Conservation (phyloP, 495 filamentous ascomycete genomes). For the Cudoniella acicularis region DNA sequence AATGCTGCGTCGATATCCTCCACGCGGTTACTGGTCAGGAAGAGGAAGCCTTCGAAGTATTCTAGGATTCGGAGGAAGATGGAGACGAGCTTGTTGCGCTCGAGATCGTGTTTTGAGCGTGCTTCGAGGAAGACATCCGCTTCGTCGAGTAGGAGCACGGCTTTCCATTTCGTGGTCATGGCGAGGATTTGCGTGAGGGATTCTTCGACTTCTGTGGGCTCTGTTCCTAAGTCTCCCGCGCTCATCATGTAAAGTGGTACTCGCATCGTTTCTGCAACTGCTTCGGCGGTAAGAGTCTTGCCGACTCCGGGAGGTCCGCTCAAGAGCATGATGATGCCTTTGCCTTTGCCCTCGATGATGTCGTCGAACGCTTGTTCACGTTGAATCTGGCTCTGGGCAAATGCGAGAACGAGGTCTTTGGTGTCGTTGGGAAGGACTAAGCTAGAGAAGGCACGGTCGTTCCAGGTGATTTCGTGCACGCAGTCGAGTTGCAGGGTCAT, state of each 20-base stretch:
- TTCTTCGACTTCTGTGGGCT: slow-evolving; percentile 30
- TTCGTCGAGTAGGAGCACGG: slow-evolving; percentile 41
- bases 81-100: slow-evolving; percentile 24
- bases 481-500: slow-evolving; percentile 17
- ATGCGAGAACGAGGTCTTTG: slow-evolving; percentile 23
- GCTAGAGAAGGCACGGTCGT: slow-evolving; percentile 12
- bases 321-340: slow-evolving; percentile 22
- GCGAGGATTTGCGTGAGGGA: slow-evolving; percentile 40
- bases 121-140: slow-evolving; percentile 37
- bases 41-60: slow-evolving; percentile 24
- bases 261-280: slow-evolving; percentile 27
- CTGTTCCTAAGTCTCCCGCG: slow-evolving; percentile 14
- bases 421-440: slow-evolving; percentile 19
- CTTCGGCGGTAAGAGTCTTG: slow-evolving; percentile 55
- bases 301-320: slow-evolving; percentile 52
- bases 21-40: slow-evolving; percentile 23
- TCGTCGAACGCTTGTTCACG: slow-evolving; percentile 21
- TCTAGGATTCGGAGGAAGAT: slow-evolving; percentile 25
- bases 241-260: slow-evolving; percentile 13
- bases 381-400: slow-evolving; percentile 18
- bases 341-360: slow-evolving; percentile 23
- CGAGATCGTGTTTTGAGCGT: slow-evolving; percentile 17
- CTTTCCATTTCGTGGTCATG: slow-evolving; percentile 39
- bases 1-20: slow-evolving; percentile 22
- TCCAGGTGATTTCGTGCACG: slow-evolving; percentile 32